These are phyloP conservation scores for Fusarium pseudocircinatum DNA, from an alignment of 2,329 filamentous ascomycete species.

Conservation along the genomic window DNA sequence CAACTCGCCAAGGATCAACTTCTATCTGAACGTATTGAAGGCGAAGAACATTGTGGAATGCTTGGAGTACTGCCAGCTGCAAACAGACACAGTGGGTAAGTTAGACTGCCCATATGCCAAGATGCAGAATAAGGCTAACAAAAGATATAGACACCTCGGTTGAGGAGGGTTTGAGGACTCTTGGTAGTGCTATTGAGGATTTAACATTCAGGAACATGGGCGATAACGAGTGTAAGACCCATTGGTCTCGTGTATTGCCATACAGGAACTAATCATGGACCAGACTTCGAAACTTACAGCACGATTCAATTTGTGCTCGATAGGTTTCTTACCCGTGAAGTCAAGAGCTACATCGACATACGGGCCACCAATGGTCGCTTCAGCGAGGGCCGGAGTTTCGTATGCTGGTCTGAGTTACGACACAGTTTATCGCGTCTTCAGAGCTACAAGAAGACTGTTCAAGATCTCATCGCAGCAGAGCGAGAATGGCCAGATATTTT, in stretches of 20 bases:
- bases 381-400: conserved; percentile 21
- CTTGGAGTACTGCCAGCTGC: conserved; percentile 5
- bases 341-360: conserved; percentile 4
- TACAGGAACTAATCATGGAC: neutral
- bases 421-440: conserved; percentile 42
- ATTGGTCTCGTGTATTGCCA: rapidly evolving
- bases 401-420: conserved; percentile 45
- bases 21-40: conserved; percentile 27
- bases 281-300: conserved; percentile 17
- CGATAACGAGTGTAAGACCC: neutral
- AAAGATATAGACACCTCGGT: neutral
- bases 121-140: neutral
- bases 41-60: conserved; percentile 10
- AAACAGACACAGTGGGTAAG: neutral
- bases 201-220: neutral
- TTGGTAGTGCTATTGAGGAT: neutral
- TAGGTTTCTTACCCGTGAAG: neutral
- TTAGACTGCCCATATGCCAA: rapidly evolving
- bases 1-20: conserved; percentile 25
- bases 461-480: conserved; percentile 33
- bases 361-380: conserved; percentile 20
- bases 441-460: conserved; percentile 32
- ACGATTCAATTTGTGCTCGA: neutral
- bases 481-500: conserved; percentile 46
- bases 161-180: neutral